A percentile compares a stretch with the other conserved stretches of the same genome.
Evolutionary conservation across 2,329 filamentous ascomycete species (phyloP).

Genomic region (Aspergillus bombycis): DNA sequence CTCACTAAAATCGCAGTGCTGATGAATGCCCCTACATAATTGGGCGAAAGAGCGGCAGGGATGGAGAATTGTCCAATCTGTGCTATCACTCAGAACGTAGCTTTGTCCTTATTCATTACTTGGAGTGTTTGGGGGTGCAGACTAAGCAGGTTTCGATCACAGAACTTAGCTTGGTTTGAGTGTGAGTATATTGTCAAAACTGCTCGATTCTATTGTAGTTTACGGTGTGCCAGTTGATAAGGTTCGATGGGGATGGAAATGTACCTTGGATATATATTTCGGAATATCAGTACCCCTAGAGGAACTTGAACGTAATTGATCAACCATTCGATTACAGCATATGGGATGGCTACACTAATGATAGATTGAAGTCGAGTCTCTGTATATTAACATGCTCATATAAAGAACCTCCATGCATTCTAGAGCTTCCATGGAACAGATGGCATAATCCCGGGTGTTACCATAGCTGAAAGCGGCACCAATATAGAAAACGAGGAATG

Average conservation of each 20-base stretch:
- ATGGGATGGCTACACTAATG: background rate
- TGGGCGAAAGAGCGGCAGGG: too few relatives aligned
- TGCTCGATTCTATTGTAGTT: background rate
- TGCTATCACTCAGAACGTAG: background rate
- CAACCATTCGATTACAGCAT: too few relatives aligned
- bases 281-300: background rate
- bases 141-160: background rate
- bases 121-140: background rate
- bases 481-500: background rate
- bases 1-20: background rate
- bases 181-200: too few relatives aligned
- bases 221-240: background rate
- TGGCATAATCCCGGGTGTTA: background rate
- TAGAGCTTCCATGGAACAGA: background rate
- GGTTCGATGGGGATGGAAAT: background rate
- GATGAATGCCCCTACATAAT: too few relatives aligned
- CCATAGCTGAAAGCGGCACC: background rate
- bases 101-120: too few relatives aligned
- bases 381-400: too few relatives aligned
- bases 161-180: background rate
- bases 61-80: background rate
- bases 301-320: background rate
- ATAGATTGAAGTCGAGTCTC: too few relatives aligned
- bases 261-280: background rate
- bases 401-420: background rate